Evolutionary conservation across 306 rosid genomes (phyloP), one percentile per base, ranked within the genome.

Genomic region (Parietaria judaica): DNA sequence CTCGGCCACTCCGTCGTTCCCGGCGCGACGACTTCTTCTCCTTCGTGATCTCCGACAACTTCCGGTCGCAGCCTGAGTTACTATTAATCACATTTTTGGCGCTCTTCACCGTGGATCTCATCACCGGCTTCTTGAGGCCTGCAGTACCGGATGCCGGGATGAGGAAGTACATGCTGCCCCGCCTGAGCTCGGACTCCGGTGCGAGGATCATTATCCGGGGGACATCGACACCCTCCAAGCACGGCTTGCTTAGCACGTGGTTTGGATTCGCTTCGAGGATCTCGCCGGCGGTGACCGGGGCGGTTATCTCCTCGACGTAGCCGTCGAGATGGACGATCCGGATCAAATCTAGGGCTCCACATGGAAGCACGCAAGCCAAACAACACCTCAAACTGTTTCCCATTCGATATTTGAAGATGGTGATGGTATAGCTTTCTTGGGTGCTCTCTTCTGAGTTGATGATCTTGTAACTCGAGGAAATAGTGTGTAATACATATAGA

Each of bases 281-380:
- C 76, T 92, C 94, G 8, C 82, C 92, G 7, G 96, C 98, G 2
- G 77, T 77, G 64, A 92, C 74, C 3, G 96, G 77, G 59, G 78
- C 78, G 6, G 95, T 72, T 52, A 83, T 74, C 72, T 86, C 96
- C 56, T 92, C 92, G 2, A 92, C 85, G 14, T 64, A 74, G 38
- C 98, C 98, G 31, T 85, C 88, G 74, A 91, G 79, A 75, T 91
- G 98, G 43, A 91, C 98, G 14, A 91, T 79, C 1, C 96, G 80
- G 77, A 91, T 91, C 76, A 91, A 74, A 49, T 91, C 98, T 43
- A 91, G 73, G 12, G 95, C 98, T n/a, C 98, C 98, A 50, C 89
- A 91, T 0, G 98, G 98, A 70, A 91, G 82, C 68, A 86, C 87
- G 64, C 98, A 91, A 60, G 92, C 98, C 81, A 91, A 77, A 80